Evolutionary conservation across 805 yeast species (phyloP), one percentile per base, ranked within the genome.

Genomic region (Candida khao-thaluensis): DNA sequence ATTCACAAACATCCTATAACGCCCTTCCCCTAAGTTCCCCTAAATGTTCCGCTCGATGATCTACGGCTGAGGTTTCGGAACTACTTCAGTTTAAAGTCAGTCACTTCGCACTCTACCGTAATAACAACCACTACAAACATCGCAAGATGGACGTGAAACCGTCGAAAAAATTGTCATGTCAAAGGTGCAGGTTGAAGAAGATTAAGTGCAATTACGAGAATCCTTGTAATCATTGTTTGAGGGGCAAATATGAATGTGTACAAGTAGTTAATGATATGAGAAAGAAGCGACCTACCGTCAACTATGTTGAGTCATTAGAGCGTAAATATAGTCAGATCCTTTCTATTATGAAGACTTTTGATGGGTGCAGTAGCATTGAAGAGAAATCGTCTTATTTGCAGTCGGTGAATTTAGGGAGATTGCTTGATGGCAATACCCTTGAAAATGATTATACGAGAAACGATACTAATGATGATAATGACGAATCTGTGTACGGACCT

Each of bases 201-300:
- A 72, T 74, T 43, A 74, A 71, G 51, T 76, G 82, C 52, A 71
- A 74, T 49, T 59, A 67, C 39, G 67, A 64, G 6, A 60, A 52
- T 36, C 81, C 81, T 1, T 76, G 82, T 45, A 59, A 67, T 16
- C 67, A 66, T 41, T 76, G 82, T 47, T 53, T 56, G 11, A 66
- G 66, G 39, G 55, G 69, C 4, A 61, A 62, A 4, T 60, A 67
- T 11, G 73, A 65, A 25, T 76, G 82, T 49, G 62, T 74, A 31
- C 66, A 66, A 25, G 67, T 71, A 10, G 66, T 67, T 9, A 66
- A 63, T 44, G 82, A 76, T 49, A 58, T 74, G 62, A 59, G 82
- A 27, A 75, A 73, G 47, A 71, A 69, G 41, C 54, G 81, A 33
- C 76, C 77, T 3, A 64, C 74, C 0, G 72, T 70, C 7, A 62